Base-by-base conservation (phyloP, 2,329 filamentous ascomycete genomes). In the Bipolaris cookei region DNA sequence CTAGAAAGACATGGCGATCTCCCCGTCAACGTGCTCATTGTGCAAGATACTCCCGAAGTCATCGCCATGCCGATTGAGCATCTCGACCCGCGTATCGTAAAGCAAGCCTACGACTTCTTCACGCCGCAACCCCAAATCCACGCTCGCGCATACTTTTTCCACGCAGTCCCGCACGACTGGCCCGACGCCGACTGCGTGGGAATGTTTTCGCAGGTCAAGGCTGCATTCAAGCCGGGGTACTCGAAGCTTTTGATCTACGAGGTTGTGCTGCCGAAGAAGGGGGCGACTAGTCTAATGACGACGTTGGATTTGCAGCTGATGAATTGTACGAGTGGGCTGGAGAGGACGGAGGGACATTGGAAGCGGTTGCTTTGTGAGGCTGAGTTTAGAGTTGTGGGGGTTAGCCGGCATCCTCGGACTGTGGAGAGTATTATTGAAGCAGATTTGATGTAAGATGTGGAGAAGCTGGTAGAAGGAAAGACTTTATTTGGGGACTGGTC, bases 51-150 rank as follows among this genome's bases (percentile, higher is more conserved):
- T 2, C 39, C 53, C 13, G 53, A 55, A 45, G 53, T 51, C 18
- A 30, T 45, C 4, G 46, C 46, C 4, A 44, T 45, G 39, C 46
- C 39, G 0, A 50, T 50, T 7, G 53, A 55, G 13, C 28, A 20
- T 7, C 8, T 38, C 14, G 53, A 55, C 13, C 25, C 34, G 13
- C 41, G 53, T 8, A 55, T 55, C 14, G 39, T 44, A 20, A 55
- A 51, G 32, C 53, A 55, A 32, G 39, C 30, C n/a, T 51, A 55
- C 23, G 53, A 55, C 20, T 55, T 51, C 46, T 55, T 51, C 30
- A 55, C 39, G 2, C 53, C 46, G 6, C 53, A 55, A 8, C 46
- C 46, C 6, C 53, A 55, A 20, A 3, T 39, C 11, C 23, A 55
- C n/a, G 38, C 53, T 3, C 46, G 53, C 14, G 39, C 46, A 4